These are phyloP conservation scores for Fusarium sublunatum DNA, from an alignment of 2,329 filamentous ascomycete genomes.

Conservation along the genomic window DNA sequence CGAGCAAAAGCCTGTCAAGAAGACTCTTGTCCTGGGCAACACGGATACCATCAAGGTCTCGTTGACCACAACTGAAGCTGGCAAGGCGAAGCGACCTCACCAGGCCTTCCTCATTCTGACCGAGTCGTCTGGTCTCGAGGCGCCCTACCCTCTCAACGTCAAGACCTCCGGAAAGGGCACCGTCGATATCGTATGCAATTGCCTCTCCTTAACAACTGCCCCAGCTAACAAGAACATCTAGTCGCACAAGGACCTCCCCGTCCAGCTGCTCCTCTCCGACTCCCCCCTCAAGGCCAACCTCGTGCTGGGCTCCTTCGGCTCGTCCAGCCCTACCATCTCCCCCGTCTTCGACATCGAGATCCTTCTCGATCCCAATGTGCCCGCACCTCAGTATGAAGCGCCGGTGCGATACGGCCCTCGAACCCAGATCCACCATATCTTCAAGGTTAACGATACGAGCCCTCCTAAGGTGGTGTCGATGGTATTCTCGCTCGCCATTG, in stretches of 20 bases:
- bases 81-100: slow-evolving; percentile 85
- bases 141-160: slow-evolving; percentile 83
- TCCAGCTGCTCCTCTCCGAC: slow-evolving; percentile 77
- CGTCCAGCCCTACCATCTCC: slow-evolving; percentile 72
- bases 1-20: slow-evolving; percentile 68
- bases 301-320: slow-evolving; percentile 87
- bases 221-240: slow-evolving; percentile 55
- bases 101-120: slow-evolving; percentile 90
- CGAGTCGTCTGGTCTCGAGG: slow-evolving; percentile 83
- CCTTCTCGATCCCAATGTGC: slow-evolving; percentile 69
- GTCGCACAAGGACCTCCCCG: slow-evolving; percentile 89
- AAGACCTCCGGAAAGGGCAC: slow-evolving; percentile 90
- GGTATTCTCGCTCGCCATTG: slow-evolving; percentile 78
- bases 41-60: slow-evolving; percentile 83
- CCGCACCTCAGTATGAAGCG: slow-evolving; percentile 70
- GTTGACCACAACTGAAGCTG: slow-evolving; percentile 83
- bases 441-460: slow-evolving; percentile 81
- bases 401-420: slow-evolving; percentile 86
- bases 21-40: slow-evolving; percentile 72
- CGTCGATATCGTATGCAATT: slow-evolving; percentile 78
- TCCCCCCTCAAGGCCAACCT: slow-evolving; percentile 82
- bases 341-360: slow-evolving; percentile 80
- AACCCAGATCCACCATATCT: slow-evolving; percentile 89
- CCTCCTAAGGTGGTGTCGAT: slow-evolving; percentile 84
- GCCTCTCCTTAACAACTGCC: not conserved